phyloP scores from a whole-genome alignment of 2,329 filamentous ascomycete genomes.

The Calonectria crousiana region DNA sequence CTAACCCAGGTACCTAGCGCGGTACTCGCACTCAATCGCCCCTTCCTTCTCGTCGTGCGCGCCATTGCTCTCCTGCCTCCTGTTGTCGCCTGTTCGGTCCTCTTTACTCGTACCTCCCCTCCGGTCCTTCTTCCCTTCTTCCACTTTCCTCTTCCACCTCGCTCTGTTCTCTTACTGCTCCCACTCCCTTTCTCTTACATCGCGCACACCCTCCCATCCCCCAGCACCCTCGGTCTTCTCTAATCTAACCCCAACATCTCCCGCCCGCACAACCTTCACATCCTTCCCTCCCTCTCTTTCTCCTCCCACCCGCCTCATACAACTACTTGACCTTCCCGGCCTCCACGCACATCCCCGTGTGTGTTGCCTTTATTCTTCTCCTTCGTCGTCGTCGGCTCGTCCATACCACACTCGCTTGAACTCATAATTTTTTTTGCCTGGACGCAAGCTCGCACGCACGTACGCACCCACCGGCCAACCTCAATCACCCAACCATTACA shows the following conservation, averaged over 20 bases:
- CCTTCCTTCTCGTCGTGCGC: slow-evolving; percentile 17
- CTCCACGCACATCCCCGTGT: slow-evolving; percentile 27
- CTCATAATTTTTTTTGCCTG: slow-evolving; percentile 20
- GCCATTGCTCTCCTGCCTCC: slow-evolving; percentile 15
- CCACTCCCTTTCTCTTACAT: slow-evolving; percentile 26
- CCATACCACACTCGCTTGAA: slow-evolving; percentile 33
- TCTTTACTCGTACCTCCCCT: slow-evolving; percentile 23
- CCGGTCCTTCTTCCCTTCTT: slow-evolving; percentile 25
- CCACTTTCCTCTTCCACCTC: slow-evolving; percentile 26
- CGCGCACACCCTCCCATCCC: slow-evolving; percentile 27
- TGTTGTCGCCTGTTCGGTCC: slow-evolving; percentile 12
- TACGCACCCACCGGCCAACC: background rate
- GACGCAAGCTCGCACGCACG: slow-evolving; percentile 22
- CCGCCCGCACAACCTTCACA: slow-evolving; percentile 36
- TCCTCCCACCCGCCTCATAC: slow-evolving; percentile 34
- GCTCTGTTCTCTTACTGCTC: slow-evolving; percentile 19
- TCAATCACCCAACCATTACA: background rate
- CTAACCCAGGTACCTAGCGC: slow-evolving; percentile 14
- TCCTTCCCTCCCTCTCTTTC: slow-evolving; percentile 34
- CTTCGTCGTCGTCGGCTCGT: slow-evolving; percentile 28
- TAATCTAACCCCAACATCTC: slow-evolving; percentile 30
- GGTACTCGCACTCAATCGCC: slow-evolving; percentile 16
- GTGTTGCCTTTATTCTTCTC: slow-evolving; percentile 20
- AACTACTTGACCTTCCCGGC: slow-evolving; percentile 22
- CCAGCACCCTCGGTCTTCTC: slow-evolving; percentile 31